These are phyloP conservation scores for Dioscorea zingiberensis DNA, from an alignment of 106 monocot species.

Conservation along the genomic window DNA sequence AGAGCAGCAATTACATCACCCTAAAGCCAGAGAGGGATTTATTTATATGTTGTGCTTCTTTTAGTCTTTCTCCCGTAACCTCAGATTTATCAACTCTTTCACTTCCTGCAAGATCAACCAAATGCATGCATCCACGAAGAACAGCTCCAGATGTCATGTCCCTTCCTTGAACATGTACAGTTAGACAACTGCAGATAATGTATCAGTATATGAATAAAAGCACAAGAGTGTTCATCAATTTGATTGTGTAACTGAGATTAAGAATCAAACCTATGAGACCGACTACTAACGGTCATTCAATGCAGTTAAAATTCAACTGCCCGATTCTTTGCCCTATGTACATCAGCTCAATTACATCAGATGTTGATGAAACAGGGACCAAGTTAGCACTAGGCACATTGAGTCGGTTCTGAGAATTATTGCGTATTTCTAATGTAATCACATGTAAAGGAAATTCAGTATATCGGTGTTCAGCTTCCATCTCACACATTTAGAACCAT, in stretches of 20 bases:
- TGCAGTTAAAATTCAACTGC: conserved; percentile 73
- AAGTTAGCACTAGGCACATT: conserved; percentile 86
- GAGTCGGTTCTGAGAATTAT: conserved; percentile 69
- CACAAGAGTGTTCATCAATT: background rate
- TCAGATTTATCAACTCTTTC: conserved; percentile 97
- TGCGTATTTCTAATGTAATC: conserved; percentile 86
- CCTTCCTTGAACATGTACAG: conserved; percentile 87
- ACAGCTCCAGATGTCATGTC: conserved; percentile 58
- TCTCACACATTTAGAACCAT: no score
- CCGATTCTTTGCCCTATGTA: conserved; percentile 82
- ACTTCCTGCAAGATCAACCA: conserved; percentile 95
- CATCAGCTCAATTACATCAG: conserved; percentile 90
- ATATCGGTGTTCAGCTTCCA: no score
- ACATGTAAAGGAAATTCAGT: conserved; percentile 46
- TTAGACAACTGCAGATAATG: conserved; percentile 63
- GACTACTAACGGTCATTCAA: conserved; percentile 96
- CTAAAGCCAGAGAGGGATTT: conserved; percentile 93
- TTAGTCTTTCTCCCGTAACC: conserved; percentile 78
- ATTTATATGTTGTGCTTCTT: conserved; percentile 97
- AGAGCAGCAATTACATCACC: conserved; percentile 91
- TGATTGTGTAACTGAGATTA: background rate
- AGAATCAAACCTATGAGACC: conserved; percentile 78
- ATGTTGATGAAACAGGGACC: conserved; percentile 67
- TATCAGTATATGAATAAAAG: background rate
- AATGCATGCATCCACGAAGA: conserved; percentile 83